Evolutionary conservation across 2,329 filamentous ascomycete species (phyloP).

Genomic region (Beauveria bassiana): DNA sequence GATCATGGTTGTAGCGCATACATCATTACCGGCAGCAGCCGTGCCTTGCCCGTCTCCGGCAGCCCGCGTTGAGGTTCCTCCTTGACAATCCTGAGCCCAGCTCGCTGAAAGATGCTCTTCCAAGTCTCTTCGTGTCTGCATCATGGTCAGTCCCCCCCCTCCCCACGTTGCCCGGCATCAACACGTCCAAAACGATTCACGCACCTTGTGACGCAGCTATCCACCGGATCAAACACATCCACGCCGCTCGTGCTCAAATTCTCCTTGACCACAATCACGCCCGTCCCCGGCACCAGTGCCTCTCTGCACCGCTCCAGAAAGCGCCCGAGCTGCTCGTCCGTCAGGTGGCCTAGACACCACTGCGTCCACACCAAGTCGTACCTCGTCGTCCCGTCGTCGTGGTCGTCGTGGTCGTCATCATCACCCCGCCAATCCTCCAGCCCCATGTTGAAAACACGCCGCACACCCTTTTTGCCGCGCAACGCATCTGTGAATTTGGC

Average conservation of each 20-base stretch:
- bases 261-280: slow-evolving; percentile 46
- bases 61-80: slow-evolving; percentile 69
- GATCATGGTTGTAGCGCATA: slow-evolving; percentile 60
- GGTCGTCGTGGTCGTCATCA: slow-evolving; percentile 27
- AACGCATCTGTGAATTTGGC: slow-evolving; percentile 67
- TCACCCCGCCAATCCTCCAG: slow-evolving; percentile 57
- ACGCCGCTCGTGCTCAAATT: slow-evolving; percentile 53
- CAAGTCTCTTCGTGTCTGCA: slow-evolving; percentile 65
- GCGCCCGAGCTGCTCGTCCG: slow-evolving; percentile 60
- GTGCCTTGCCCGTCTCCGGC: slow-evolving; percentile 38
- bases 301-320: slow-evolving; percentile 57
- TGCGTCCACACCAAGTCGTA: slow-evolving; percentile 88
- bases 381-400: slow-evolving; percentile 30
- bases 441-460: slow-evolving; percentile 61
- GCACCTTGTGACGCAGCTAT: slow-evolving; percentile 68
- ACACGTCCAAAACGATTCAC: slow-evolving; percentile 12
- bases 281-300: slow-evolving; percentile 23
- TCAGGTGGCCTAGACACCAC: slow-evolving; percentile 82
- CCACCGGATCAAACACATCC: slow-evolving; percentile 68
- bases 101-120: slow-evolving; percentile 57
- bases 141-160: neutral
- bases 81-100: slow-evolving; percentile 59
- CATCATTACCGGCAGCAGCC: slow-evolving; percentile 64
- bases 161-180: no score
- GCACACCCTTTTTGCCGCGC: slow-evolving; percentile 46